phyloP scores from a whole-genome alignment of 2,329 filamentous ascomycete genomes.

The Fusarium piperis region DNA sequence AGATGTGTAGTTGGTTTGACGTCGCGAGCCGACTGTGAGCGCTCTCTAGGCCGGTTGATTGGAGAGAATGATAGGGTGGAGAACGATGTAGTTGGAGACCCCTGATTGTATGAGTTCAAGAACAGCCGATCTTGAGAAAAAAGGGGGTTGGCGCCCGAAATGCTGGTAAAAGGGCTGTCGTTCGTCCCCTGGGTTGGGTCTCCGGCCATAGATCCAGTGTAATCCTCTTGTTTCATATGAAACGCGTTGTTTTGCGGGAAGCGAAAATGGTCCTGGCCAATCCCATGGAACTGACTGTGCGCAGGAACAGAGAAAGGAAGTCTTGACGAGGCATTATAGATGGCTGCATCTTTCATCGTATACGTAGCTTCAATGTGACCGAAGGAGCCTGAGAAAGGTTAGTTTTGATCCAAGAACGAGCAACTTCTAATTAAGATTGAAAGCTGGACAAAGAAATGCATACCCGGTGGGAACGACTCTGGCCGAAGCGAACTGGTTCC shows the following conservation, averaged over 20 bases:
- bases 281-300: constrained; percentile 36
- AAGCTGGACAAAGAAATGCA: neutral
- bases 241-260: constrained; percentile 35
- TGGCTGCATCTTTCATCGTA: constrained; percentile 44
- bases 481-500: constrained; percentile 25
- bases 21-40: constrained; percentile 26
- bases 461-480: constrained; percentile 30
- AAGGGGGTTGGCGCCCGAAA: constrained; percentile 47
- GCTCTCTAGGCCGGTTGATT: constrained; percentile 40
- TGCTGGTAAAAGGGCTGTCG: constrained; percentile 40
- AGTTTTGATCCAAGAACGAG: constrained; percentile 2
- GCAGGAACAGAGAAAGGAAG: constrained; percentile 39
- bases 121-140: constrained; percentile 47
- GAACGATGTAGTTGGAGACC: constrained; percentile 31
- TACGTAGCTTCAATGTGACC: constrained; percentile 43
- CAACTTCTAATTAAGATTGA: neutral
- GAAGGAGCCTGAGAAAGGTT: constrained; percentile 37
- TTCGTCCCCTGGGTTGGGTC: constrained; percentile 33
- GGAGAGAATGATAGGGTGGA: constrained; percentile 45
- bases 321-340: constrained; percentile 45
- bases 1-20: constrained; percentile 40
- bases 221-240: constrained; percentile 44
- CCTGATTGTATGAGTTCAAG: constrained; percentile 39
- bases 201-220: constrained; percentile 23
- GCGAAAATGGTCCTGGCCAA: constrained; percentile 42